Evolutionary conservation across 805 yeast genomes (phyloP), one percentile per base, ranked within the genome.

Genomic region (Debaryomyces prosopidis): DNA sequence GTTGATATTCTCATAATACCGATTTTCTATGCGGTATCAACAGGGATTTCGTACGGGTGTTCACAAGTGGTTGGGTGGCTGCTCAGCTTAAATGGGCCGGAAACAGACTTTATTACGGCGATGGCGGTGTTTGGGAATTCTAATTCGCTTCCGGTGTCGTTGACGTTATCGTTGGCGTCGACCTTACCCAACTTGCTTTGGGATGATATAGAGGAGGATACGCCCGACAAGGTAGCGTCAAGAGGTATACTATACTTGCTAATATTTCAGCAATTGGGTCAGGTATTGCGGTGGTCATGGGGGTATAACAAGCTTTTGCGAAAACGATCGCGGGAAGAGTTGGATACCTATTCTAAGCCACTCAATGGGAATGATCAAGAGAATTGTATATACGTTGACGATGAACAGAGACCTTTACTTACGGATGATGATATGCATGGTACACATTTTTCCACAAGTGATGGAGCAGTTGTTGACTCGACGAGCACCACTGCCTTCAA

Each of bases 51-150:
- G 1, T 84, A 71, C 55, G 18, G 69, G 8, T 81, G 89, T 30
- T 87, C 96, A 5, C 67, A 69, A 26, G 23, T 80, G 17, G 76
- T 83, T 34, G 72, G 89, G 3, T 62, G 65, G 11, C 51, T 82
- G 36, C 62, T 90, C 50, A 58, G 66, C 6, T 69, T 94, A 55
- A 87, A 87, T 55, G 79, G 71, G 40, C 81, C 87, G 11, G 97
- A 94, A 66, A 61, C 88, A 3, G 91, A 92, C 68, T 92, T 89
- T 58, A 97, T 94, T 40, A 86, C 95, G 17, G 98, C 97, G 2
- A 94, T 94, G 95, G 89, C 94, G 2, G 96, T 91, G 5, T 92
- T 92, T 68, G 98, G 97, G 43, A 94, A 92, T 68, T 89, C 96
- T 36, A 92, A 92, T 71, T 87, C 96, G 9, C 77, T 92, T 45